A percentile compares a stretch with the other conserved stretches of the same genome.
Evolutionary conservation across 495 filamentous ascomycete species (phyloP).

Genomic region (Lepraria neglecta): DNA sequence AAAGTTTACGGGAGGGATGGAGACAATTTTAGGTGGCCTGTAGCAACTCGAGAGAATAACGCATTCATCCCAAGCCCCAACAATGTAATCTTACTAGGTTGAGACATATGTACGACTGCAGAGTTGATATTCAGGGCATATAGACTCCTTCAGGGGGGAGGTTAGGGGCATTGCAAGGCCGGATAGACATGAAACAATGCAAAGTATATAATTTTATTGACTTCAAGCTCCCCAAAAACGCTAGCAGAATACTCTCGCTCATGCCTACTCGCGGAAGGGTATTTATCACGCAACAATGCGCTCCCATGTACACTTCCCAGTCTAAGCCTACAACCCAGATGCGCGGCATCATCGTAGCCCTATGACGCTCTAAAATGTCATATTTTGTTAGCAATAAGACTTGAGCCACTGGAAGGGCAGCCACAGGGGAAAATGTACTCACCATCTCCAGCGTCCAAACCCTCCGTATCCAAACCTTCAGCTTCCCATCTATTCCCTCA

Average conservation of each 20-base stretch:
- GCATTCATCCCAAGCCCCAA: no score
- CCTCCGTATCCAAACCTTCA: constrained; percentile 96
- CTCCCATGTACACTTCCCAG: neutral
- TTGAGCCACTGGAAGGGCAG: no score
- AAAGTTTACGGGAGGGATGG: no score
- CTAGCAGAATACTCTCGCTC: constrained; percentile 12
- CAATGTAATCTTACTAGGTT: no score
- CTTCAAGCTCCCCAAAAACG: constrained; percentile 1
- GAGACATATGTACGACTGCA: no score
- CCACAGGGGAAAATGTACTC: constrained; percentile 26
- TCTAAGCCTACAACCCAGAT: neutral
- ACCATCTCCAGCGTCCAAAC: constrained; percentile 99
- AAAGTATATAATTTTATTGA: neutral
- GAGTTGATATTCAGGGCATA: no score
- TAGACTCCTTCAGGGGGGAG: no score
- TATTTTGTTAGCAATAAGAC: constrained; percentile 27
- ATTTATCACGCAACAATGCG: neutral
- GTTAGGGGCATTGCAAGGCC: neutral
- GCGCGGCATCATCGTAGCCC: constrained; percentile 62
- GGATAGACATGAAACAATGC: neutral
- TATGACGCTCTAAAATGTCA: constrained; percentile 64
- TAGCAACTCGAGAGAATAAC: no score
- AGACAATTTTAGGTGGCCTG: no score
- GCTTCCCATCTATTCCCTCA: constrained; percentile 81
- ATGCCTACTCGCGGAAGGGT: constrained; percentile 7